These are phyloP conservation scores for Butyriboletus loyo DNA, from an alignment of 768 basidiomycete species.

Conservation along the genomic window DNA sequence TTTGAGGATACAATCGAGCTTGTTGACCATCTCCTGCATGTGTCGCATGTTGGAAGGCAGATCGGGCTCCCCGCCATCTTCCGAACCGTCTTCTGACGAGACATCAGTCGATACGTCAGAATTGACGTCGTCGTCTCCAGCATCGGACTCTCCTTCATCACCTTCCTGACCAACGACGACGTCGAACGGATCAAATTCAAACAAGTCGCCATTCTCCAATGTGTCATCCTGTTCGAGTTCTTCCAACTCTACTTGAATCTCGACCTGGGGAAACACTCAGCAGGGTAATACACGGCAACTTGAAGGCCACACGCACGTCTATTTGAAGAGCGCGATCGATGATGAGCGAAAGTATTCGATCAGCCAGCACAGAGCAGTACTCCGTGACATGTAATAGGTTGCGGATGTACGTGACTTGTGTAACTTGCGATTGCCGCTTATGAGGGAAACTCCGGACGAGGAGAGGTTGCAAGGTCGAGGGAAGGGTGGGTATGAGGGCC, in stretches of 20 bases:
- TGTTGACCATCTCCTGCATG: constrained; percentile 84
- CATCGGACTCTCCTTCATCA: constrained; percentile 55
- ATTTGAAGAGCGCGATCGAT: constrained; percentile 95
- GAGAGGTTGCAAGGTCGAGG: constrained; percentile 81
- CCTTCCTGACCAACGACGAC: constrained; percentile 75
- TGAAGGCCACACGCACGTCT: constrained; percentile 59
- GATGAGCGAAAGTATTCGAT: constrained; percentile 80
- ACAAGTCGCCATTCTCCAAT: constrained; percentile 53
- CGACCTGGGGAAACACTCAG: constrained; percentile 56
- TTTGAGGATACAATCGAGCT: constrained; percentile 84
- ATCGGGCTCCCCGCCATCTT: constrained; percentile 35
- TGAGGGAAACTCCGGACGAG: constrained; percentile 88
- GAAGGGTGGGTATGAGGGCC: constrained; percentile 86
- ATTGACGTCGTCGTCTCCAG: constrained; percentile 49
- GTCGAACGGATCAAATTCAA: constrained; percentile 85
- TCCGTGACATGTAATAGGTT: constrained; percentile 79
- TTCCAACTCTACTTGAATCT: constrained; percentile 94
- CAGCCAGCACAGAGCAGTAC: constrained; percentile 86
- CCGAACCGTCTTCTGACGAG: constrained; percentile 66
- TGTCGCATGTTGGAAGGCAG: constrained; percentile 56
- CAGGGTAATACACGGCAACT: background rate
- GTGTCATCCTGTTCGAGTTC: constrained; percentile 73
- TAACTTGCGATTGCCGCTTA: constrained; percentile 77
- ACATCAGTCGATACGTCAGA: constrained; percentile 63
- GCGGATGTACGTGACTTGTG: constrained; percentile 86